These are phyloP conservation scores for Fusarium sp. DNA, from an alignment of 2,329 filamentous ascomycete genomes.

Conservation along the genomic window DNA sequence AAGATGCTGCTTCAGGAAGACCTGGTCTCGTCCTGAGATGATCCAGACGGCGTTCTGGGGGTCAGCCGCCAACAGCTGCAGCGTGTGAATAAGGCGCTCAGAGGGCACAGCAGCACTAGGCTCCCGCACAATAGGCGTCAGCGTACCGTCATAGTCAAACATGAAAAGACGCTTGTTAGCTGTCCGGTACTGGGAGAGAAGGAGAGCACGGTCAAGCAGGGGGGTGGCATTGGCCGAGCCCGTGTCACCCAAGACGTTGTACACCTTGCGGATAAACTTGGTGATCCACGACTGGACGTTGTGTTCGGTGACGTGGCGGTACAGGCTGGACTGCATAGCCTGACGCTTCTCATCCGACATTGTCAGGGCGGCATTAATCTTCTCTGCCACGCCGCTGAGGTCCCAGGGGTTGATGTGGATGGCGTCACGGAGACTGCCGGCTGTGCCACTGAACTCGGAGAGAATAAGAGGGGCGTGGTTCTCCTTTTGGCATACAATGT, in stretches of 20 bases:
- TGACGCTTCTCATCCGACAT: constrained; percentile 73
- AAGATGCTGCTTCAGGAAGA: constrained; percentile 88
- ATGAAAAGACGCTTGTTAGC: constrained; percentile 88
- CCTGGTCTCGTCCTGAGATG: constrained; percentile 92
- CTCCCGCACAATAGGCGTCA: constrained; percentile 94
- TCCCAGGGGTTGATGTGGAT: constrained; percentile 99
- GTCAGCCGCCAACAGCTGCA: constrained; percentile 81
- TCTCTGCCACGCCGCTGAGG: constrained; percentile 79
- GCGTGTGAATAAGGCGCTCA: constrained; percentile 77
- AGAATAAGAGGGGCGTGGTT: constrained; percentile 87
- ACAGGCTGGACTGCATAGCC: constrained; percentile 75
- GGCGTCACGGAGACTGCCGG: constrained; percentile 81
- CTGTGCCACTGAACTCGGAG: constrained; percentile 95
- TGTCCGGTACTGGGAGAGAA: constrained; percentile 76
- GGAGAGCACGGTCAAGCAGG: constrained; percentile 74
- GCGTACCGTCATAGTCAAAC: constrained; percentile 98
- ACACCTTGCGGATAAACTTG: constrained; percentile 77
- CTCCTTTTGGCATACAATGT: constrained; percentile 89
- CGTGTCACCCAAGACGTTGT: constrained; percentile 80
- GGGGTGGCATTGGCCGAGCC: constrained; percentile 80
- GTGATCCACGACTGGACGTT: constrained; percentile 88
- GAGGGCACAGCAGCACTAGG: constrained; percentile 89
- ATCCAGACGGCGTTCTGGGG: constrained; percentile 94
- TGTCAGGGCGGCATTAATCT: constrained; percentile 81
- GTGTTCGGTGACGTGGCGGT: constrained; percentile 83